phyloP scores from a whole-genome alignment of 345 rosid species.

The Gossypium australe region DNA sequence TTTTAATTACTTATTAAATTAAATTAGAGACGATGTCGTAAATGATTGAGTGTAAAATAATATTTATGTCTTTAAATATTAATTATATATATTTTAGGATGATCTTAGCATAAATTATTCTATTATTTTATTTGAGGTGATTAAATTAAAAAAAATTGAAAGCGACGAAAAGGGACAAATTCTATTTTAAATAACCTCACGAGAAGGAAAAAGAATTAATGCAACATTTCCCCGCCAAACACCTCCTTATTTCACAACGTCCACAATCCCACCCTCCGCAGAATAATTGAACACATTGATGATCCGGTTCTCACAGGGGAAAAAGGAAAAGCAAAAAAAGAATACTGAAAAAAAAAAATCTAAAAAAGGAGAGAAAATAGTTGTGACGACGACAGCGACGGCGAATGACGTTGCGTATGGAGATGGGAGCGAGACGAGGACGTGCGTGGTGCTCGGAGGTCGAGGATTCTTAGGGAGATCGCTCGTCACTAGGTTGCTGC shows the following conservation, averaged over 20 bases:
- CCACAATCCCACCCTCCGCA: slow-evolving; percentile 1
- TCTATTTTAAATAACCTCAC: no score
- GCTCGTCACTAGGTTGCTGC: slow-evolving; percentile 60
- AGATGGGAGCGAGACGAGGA: slow-evolving; percentile 36
- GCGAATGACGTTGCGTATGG: slow-evolving; percentile 29
- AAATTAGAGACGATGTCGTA: no score
- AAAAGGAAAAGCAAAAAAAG: neutral
- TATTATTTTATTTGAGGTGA: neutral
- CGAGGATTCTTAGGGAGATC: slow-evolving; percentile 74
- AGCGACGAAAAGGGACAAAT: no score
- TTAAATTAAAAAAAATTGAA: no score
- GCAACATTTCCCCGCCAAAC: slow-evolving; percentile 24
- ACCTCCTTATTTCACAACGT: slow-evolving; percentile 11
- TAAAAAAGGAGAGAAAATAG: slow-evolving; percentile 8
- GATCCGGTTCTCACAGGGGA: slow-evolving; percentile 15
- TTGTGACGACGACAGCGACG: slow-evolving; percentile 15
- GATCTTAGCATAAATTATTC: no score
- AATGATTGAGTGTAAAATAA: no score
- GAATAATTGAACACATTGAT: neutral
- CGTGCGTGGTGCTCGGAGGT: slow-evolving; percentile 84
- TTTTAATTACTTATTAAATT: no score
- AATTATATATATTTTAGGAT: neutral
- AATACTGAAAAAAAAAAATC: neutral
- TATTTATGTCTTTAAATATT: no score
- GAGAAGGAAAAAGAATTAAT: neutral